Evolutionary conservation across 495 filamentous ascomycete genomes (phyloP).

Genomic region (Aspergillus ostianus): DNA sequence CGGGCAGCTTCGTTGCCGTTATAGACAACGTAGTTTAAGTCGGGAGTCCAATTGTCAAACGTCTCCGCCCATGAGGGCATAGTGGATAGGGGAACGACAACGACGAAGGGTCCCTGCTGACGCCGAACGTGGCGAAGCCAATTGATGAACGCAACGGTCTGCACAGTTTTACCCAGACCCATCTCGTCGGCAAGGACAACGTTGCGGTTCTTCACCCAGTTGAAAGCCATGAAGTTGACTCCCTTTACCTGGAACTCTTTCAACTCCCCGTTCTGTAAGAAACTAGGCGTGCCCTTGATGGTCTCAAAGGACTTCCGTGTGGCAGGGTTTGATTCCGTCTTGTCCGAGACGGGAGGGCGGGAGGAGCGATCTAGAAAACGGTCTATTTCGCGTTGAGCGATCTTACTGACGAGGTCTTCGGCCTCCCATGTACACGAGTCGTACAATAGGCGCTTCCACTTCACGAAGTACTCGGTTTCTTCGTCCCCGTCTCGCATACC

Average conservation of each 20-base stretch:
- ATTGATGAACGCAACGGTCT: slow-evolving; percentile 95
- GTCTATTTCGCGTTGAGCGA: slow-evolving; percentile 85
- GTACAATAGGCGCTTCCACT: slow-evolving; percentile 86
- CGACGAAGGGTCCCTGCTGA: slow-evolving; percentile 92
- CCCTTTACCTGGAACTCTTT: slow-evolving; percentile 94
- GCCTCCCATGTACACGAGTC: slow-evolving; percentile 92
- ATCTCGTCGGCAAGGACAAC: slow-evolving; percentile 98
- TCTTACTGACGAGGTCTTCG: slow-evolving; percentile 67
- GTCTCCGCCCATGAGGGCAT: slow-evolving; percentile 98
- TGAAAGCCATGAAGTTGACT: slow-evolving; percentile 89
- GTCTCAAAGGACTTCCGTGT: slow-evolving; percentile 69
- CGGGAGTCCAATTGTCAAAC: slow-evolving; percentile 93
- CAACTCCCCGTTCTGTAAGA: slow-evolving; percentile 81
- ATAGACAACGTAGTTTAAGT: slow-evolving; percentile 96
- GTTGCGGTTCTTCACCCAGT: slow-evolving; percentile 88
- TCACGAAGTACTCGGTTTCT: slow-evolving; percentile 81
- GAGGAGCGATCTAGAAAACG: slow-evolving; percentile 80
- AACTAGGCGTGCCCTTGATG: slow-evolving; percentile 75
- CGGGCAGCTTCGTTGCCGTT: slow-evolving; percentile 82
- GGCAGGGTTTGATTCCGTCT: slow-evolving; percentile 66
- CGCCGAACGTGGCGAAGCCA: slow-evolving; percentile 91
- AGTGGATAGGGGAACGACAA: slow-evolving; percentile 91
- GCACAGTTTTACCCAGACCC: slow-evolving; percentile 97
- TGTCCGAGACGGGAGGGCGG: slow-evolving; percentile 72
- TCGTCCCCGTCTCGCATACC: slow-evolving; percentile 71